phyloP scores from a whole-genome alignment of 176 grass and related monocot species.

The Carex parvula region DNA sequence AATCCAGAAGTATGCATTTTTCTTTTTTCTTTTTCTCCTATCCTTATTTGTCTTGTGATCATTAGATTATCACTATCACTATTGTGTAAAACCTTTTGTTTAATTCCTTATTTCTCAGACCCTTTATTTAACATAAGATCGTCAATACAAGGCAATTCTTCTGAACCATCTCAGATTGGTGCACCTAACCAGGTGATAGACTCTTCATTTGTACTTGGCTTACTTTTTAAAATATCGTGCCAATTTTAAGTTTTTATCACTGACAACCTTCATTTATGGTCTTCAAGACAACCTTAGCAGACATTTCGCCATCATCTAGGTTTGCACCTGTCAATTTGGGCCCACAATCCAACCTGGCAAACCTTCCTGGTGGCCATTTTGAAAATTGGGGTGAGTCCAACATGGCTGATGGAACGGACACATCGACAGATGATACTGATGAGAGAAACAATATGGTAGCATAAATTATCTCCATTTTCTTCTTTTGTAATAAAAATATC shows the following conservation, averaged over 20 bases:
- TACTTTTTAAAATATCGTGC: background rate
- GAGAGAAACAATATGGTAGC: constrained; percentile 55
- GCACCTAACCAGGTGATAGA: constrained; percentile 21
- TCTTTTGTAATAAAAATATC: background rate
- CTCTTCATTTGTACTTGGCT: background rate
- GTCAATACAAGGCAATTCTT: background rate
- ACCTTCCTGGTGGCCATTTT: constrained; percentile 20
- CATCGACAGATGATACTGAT: constrained; percentile 65
- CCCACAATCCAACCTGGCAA: constrained; percentile 13
- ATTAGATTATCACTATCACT: background rate
- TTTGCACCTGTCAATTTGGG: constrained; percentile 15
- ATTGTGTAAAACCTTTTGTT: background rate
- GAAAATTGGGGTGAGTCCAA: constrained; percentile 37
- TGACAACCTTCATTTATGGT: background rate
- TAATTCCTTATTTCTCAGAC: constrained; percentile 19
- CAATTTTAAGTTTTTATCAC: background rate
- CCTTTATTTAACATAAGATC: constrained; percentile 30
- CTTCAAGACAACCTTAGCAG: constrained; percentile 12
- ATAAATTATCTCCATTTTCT: background rate
- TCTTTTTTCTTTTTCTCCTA: background rate
- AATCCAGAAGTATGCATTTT: constrained; percentile 29
- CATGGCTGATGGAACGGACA: constrained; percentile 68
- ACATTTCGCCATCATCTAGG: background rate
- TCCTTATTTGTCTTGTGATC: background rate
- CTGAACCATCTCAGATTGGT: constrained; percentile 27